Percentiles rank a stretch among this genome's conserved stretches.
phyloP scores from a whole-genome alignment of 2,329 filamentous ascomycete species.

The Sclerotinia borealis region DNA sequence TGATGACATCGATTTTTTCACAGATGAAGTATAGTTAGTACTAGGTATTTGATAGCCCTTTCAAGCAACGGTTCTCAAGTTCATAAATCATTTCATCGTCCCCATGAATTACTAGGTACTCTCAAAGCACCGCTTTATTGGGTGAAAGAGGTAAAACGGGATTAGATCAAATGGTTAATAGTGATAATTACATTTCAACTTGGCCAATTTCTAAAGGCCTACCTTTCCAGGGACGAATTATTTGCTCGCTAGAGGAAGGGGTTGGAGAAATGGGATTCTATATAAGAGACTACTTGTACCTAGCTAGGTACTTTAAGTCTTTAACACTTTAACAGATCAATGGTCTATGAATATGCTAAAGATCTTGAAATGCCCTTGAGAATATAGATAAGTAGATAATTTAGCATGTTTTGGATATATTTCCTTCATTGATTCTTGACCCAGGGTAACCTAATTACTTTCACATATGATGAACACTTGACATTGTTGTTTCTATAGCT shows the following conservation, averaged over 20 bases:
- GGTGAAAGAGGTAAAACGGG: not conserved
- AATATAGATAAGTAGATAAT: not conserved
- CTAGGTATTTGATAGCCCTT: not conserved
- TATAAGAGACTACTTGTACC: no score
- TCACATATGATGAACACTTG: not conserved
- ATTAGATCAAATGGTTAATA: not conserved
- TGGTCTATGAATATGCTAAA: not conserved
- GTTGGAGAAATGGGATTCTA: not conserved
- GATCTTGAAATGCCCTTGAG: not conserved
- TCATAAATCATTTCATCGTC: not conserved
- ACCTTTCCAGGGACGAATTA: not conserved
- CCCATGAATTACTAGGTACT: not conserved
- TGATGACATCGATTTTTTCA: not conserved
- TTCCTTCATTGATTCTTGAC: not conserved
- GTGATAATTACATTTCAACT: not conserved
- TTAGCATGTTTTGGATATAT: no score
- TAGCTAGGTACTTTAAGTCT: no score
- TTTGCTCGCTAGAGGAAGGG: not conserved
- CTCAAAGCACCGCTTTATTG: not conserved
- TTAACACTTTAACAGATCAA: no score
- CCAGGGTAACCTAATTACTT: not conserved
- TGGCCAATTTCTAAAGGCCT: not conserved
- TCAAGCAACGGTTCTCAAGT: not conserved
- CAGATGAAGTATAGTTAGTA: not conserved
- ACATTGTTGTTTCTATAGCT: no score